A percentile compares a stretch with the other conserved stretches of the same genome.
Evolutionary conservation across 352 stramenopile species (phyloP).

Genomic region (Albugo laibachii): DNA sequence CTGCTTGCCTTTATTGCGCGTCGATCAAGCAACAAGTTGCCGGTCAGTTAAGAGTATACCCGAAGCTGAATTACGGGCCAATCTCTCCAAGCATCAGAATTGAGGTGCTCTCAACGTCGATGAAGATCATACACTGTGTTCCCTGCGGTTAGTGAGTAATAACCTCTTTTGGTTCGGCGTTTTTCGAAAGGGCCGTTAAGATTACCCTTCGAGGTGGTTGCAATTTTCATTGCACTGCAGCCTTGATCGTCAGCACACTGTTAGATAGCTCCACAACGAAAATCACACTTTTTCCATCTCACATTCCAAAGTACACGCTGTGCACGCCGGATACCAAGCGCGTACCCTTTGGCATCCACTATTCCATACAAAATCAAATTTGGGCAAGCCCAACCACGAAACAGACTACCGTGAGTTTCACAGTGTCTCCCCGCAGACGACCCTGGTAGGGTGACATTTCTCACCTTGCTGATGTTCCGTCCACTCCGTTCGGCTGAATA

Average conservation of each 20-base stretch:
- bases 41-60: constrained; percentile 1
- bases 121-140: neutral
- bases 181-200: neutral
- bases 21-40: constrained; percentile 1
- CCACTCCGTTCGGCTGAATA: neutral
- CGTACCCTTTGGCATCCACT: neutral
- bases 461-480: neutral
- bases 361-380: neutral
- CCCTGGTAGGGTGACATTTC: neutral
- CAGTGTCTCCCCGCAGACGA: neutral
- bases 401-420: neutral
- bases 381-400: neutral
- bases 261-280: neutral
- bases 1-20: constrained; percentile 6
- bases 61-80: neutral
- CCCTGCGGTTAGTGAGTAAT: neutral
- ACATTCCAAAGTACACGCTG: neutral
- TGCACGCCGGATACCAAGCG: neutral
- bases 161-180: neutral
- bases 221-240: neutral
- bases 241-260: neutral
- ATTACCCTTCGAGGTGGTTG: too few species aligned
- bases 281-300: neutral
- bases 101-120: constrained; percentile 3
- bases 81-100: constrained; percentile 4